Conservation (phyloP, 768 basidiomycete species). For the Trametes cinnabarina region DNA sequence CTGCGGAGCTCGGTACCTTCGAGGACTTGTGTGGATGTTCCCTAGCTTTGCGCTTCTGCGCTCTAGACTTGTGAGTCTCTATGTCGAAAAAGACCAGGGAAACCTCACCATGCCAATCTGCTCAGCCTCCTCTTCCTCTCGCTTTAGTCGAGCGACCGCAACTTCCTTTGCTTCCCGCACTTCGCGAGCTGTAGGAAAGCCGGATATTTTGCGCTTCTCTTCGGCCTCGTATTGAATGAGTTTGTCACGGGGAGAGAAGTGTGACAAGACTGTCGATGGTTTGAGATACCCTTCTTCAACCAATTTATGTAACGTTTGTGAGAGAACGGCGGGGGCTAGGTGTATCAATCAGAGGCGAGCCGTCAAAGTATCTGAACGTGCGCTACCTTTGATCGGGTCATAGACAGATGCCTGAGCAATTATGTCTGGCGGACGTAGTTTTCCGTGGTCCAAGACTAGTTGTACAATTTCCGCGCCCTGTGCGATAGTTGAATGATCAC, state of each 20-base stretch:
- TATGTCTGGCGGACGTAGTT: conserved; percentile 75
- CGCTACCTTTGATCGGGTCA: conserved; percentile 39
- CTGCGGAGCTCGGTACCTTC: conserved; percentile 44
- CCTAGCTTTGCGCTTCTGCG: conserved; percentile 62
- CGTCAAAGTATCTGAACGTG: conserved; percentile 1
- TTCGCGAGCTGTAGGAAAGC: conserved; percentile 80
- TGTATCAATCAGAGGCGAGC: conserved; percentile 17
- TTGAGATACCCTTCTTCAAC: conserved; percentile 75
- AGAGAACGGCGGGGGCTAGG: conserved; percentile 44
- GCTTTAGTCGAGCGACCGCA: conserved; percentile 59
- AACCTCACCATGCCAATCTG: conserved; percentile 66
- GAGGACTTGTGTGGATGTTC: conserved; percentile 47
- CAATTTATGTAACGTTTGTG: conserved; percentile 64
- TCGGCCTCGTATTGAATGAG: conserved; percentile 78
- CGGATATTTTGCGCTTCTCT: conserved; percentile 68
- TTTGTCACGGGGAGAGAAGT: conserved; percentile 78
- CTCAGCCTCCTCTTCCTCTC: conserved; percentile 74
- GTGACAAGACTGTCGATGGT: conserved; percentile 74
- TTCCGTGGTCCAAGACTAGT: conserved; percentile 80
- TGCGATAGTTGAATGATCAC: background rate
- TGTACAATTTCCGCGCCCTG: conserved; percentile 79
- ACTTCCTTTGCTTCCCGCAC: conserved; percentile 68
- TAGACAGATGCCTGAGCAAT: conserved; percentile 47
- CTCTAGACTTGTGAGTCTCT: conserved; percentile 11
- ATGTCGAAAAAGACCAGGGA: no score